Evolutionary conservation across 805 yeast species (phyloP).

Genomic region (Wickerhamomyces mucosus): DNA sequence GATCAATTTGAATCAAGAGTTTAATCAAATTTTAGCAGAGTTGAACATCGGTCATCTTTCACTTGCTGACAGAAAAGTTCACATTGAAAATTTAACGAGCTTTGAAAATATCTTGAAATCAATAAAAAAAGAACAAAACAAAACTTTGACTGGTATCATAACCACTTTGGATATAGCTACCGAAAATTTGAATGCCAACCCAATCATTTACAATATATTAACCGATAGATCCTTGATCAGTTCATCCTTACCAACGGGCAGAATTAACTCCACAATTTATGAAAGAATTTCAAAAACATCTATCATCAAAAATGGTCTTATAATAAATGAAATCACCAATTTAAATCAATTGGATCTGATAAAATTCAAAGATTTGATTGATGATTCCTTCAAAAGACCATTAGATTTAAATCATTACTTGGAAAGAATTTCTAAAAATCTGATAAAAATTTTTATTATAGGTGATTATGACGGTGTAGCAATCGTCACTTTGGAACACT

Average conservation of each 20-base stretch:
- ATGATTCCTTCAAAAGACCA: slow-evolving; percentile 67
- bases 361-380: slow-evolving; percentile 52
- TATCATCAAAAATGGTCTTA: slow-evolving; percentile 61
- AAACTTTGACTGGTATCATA: slow-evolving; percentile 67
- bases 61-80: slow-evolving; percentile 39
- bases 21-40: slow-evolving; percentile 53
- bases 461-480: slow-evolving; percentile 97
- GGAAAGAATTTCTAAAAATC: slow-evolving; percentile 47
- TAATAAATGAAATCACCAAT: slow-evolving; percentile 9
- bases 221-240: slow-evolving; percentile 90
- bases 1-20: slow-evolving; percentile 79
- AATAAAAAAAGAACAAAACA: slow-evolving; percentile 22
- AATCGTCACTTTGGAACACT: slow-evolving; percentile 72
- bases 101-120: slow-evolving; percentile 48
- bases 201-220: slow-evolving; percentile 78
- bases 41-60: slow-evolving; percentile 46
- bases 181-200: slow-evolving; percentile 44
- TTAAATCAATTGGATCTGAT: slow-evolving; percentile 31
- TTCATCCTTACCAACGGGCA: slow-evolving; percentile 73
- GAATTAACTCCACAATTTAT: slow-evolving; percentile 16
- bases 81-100: slow-evolving; percentile 54
- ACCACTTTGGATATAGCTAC: slow-evolving; percentile 79
- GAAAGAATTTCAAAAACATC: slow-evolving; percentile 45
- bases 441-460: slow-evolving; percentile 74
- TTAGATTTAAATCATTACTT: slow-evolving; percentile 63